Percentiles rank a stretch among this genome's conserved stretches.
Evolutionary conservation across 1,284 basidiomycete species (phyloP).

Genomic region (Stygiomarasmius scandens): DNA sequence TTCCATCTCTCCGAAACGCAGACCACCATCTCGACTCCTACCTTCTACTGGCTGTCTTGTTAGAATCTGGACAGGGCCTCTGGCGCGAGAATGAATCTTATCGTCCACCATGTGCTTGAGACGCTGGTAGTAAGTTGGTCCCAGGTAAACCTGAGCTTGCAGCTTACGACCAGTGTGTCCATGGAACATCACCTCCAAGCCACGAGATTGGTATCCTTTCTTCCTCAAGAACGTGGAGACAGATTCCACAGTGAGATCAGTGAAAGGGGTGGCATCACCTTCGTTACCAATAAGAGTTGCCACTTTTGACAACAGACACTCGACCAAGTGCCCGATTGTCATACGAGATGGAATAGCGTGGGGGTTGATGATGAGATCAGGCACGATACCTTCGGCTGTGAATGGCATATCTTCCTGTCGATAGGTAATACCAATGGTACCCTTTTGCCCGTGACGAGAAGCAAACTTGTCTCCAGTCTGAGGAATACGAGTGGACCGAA

Average conservation of each 20-base stretch:
- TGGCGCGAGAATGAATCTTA: slow-evolving; percentile 97
- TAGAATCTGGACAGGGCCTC: slow-evolving; percentile 97
- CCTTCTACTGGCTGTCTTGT: slow-evolving; percentile 99
- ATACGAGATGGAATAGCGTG: slow-evolving; percentile 99
- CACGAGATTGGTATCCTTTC: slow-evolving; percentile 94
- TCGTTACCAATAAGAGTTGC: slow-evolving; percentile 96
- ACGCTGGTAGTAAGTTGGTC: slow-evolving; percentile 98
- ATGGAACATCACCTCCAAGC: slow-evolving; percentile 98
- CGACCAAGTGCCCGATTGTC: slow-evolving; percentile 99
- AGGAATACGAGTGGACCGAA: slow-evolving; percentile 93
- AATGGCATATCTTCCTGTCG: slow-evolving; percentile 99
- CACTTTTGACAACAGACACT: slow-evolving; percentile 96
- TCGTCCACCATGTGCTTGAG: slow-evolving; percentile 99
- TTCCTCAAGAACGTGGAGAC: slow-evolving; percentile 83
- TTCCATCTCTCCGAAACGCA: slow-evolving; percentile 99
- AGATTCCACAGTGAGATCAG: slow-evolving; percentile 95
- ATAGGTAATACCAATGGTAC: slow-evolving; percentile 99
- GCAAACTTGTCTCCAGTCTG: slow-evolving; percentile 99
- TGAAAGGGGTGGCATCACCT: slow-evolving; percentile 98
- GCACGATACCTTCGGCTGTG: slow-evolving; percentile 93
- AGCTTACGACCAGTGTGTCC: slow-evolving; percentile 97
- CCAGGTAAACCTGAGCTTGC: slow-evolving; percentile 97
- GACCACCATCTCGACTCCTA: slow-evolving; percentile 96
- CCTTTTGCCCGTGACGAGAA: slow-evolving; percentile 99
- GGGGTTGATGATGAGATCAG: slow-evolving; percentile 98